Base-by-base conservation (phyloP, 176 grass and related monocot genomes). In the Oryza glaberrima region DNA sequence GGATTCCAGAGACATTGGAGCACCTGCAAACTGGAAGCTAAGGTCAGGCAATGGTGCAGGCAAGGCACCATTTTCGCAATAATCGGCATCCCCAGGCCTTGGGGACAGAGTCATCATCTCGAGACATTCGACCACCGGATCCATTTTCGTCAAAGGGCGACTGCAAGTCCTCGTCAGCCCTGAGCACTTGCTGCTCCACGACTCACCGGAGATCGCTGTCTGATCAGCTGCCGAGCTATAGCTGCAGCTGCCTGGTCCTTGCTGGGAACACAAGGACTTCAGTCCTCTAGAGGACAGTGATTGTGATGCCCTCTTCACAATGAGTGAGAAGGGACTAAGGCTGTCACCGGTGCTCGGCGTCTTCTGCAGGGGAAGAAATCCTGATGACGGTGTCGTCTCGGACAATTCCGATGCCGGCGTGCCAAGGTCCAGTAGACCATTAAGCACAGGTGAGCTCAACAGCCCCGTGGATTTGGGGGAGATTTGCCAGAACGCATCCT, bases 261-360 rank as follows among this genome's bases (percentile, higher is more conserved):
- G 93, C 32, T 90, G 83, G 69, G 88, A 71, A 75, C 76, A 83
- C 68, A 86, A 70, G 52, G 79, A 76, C 26, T 80, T 86, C 17
- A 77, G 64, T 60, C 58, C 58, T 63, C 76, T 89, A 61, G 93
- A 99, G 15, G 91, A 92, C 54, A 87, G 47, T 4, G 94, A 94
- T 81, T 89, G 64, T 6, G 94, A 94, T 79, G 90, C 92, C 63
- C 88, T 90, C 87, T 96, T 93, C 77, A 99, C 75, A 79, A 99
- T 99, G 63, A 99, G 83, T 6, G 97, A 99, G 88, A 99, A 99
- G 58, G 97, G 97, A 65, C 97, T 99, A 11, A 91, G 88, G 82
- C 86, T 99, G 35, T 91, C 89, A 3, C 87, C 81, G 16, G 76
- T 99, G 82, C 82, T 92, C 2, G 97, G 97, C 28, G 97, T 99